Conservation (phyloP, 2,329 filamentous ascomycete genomes). For the Trichoderma sp. region DNA sequence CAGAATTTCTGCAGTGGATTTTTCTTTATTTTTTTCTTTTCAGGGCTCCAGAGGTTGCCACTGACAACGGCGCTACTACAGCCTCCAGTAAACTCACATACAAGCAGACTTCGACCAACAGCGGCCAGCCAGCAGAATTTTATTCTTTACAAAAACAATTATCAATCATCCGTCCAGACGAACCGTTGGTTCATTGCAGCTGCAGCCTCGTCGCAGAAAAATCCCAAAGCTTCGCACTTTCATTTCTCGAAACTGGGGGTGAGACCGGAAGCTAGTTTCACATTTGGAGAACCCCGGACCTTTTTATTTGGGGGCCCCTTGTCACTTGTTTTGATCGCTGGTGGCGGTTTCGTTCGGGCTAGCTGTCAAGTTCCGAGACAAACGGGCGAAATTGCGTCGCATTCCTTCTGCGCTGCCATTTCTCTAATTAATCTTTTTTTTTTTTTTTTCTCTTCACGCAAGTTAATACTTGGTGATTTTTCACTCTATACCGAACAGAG, state of each 20-base stretch:
- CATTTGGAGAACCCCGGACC: background rate
- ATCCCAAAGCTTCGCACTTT: background rate
- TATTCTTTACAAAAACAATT: background rate
- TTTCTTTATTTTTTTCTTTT: background rate
- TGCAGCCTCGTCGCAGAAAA: background rate
- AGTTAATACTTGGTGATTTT: background rate
- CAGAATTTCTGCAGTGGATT: background rate
- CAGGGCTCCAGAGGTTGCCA: constrained; percentile 35
- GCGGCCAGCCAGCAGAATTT: background rate
- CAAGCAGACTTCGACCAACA: background rate
- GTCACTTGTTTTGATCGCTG: constrained; percentile 15
- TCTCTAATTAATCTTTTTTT: background rate
- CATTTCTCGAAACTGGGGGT: background rate
- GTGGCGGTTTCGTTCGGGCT: constrained; percentile 5
- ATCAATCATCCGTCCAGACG: constrained; percentile 19
- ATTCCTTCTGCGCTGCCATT: background rate
- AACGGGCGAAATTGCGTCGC: background rate
- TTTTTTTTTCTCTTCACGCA: background rate
- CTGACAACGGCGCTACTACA: constrained; percentile 40
- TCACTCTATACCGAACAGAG: background rate
- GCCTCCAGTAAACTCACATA: constrained; percentile 25
- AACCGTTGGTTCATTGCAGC: background rate
- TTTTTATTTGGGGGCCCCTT: background rate
- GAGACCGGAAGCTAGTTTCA: constrained; percentile 17
- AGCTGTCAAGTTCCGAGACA: constrained; percentile 20